A percentile compares a stretch with the other conserved stretches of the same genome.
Evolutionary conservation across 352 stramenopile species (phyloP).

Genomic region (Hyaloperonospora brassicae): DNA sequence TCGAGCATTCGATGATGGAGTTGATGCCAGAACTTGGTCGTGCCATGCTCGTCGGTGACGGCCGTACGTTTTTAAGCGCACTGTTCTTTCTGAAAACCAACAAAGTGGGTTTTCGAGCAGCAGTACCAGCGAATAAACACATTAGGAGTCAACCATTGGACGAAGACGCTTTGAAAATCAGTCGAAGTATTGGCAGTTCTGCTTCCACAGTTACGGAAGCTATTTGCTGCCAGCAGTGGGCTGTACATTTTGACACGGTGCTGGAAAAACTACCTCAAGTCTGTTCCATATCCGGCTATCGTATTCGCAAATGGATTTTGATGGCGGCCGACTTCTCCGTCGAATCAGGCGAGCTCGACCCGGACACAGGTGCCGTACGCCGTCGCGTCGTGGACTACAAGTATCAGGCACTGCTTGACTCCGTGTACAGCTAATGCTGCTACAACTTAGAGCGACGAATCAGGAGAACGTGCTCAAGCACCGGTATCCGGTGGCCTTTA

Average conservation of each 20-base stretch:
- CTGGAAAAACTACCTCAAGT: conserved; percentile 40
- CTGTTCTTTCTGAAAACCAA: conserved; percentile 73
- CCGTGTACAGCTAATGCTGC: conserved; percentile 48
- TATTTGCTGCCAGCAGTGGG: conserved; percentile 62
- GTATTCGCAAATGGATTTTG: conserved; percentile 73
- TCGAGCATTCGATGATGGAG: conserved; percentile 42
- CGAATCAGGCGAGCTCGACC: conserved; percentile 63
- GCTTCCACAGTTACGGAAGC: conserved; percentile 52
- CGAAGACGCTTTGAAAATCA: conserved; percentile 43
- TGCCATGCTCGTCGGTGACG: conserved; percentile 62
- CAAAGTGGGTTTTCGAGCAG: conserved; percentile 6
- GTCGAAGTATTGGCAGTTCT: conserved; percentile 26
- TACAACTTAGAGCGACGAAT: too few species aligned
- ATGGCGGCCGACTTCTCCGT: conserved; percentile 61
- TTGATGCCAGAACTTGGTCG: conserved; percentile 54
- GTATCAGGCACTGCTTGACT: conserved; percentile 68
- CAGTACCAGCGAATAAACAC: conserved; percentile 15
- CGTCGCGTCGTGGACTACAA: conserved; percentile 59
- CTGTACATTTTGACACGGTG: conserved; percentile 63
- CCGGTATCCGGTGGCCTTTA: too few species aligned
- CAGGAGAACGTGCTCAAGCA: too few species aligned
- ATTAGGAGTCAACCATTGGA: conserved; percentile 20
- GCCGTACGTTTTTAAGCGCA: conserved; percentile 58
- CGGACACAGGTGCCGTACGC: conserved; percentile 49
- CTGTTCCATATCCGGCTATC: conserved; percentile 51